Percentiles rank a stretch among this genome's conserved stretches.
phyloP scores from a whole-genome alignment of 495 filamentous ascomycete species.

The Talaromyces proteolyticus region DNA sequence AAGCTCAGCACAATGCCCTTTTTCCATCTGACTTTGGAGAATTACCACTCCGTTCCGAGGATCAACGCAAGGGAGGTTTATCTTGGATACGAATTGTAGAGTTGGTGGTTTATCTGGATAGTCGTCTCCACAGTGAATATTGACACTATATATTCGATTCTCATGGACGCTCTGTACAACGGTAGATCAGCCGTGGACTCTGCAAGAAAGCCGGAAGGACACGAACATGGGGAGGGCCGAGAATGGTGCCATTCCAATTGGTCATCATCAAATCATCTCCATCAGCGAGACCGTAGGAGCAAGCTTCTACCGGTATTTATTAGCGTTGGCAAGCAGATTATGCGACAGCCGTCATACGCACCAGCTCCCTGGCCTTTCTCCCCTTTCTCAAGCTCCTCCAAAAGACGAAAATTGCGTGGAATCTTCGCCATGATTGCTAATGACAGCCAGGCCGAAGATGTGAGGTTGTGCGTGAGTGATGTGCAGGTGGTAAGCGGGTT shows the following conservation, averaged over 20 bases:
- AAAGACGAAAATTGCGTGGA: constrained; percentile 88
- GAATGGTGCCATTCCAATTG: constrained; percentile 97
- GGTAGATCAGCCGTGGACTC: constrained; percentile 11
- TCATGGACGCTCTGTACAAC: constrained; percentile 77
- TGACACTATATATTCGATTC: constrained; percentile 96
- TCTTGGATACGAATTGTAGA: constrained; percentile 83
- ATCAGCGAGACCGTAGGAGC: constrained; percentile 93
- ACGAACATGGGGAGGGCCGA: constrained; percentile 91
- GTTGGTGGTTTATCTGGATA: constrained; percentile 87
- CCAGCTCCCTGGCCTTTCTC: constrained; percentile 96
- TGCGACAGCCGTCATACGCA: constrained; percentile 23
- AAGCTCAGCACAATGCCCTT: constrained; percentile 4
- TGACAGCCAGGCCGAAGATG: neutral
- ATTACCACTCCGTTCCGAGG: constrained; percentile 64
- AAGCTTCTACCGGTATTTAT: constrained; percentile 61
- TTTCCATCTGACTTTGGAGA: neutral
- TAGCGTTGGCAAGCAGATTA: constrained; percentile 7
- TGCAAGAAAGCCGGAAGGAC: neutral
- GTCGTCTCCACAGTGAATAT: constrained; percentile 88
- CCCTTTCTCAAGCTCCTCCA: constrained; percentile 97
- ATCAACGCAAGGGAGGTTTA: constrained; percentile 94
- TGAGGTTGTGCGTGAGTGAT: no score
- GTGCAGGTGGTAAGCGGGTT: no score
- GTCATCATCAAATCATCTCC: constrained; percentile 95
- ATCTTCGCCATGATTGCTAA: constrained; percentile 56